Evolutionary conservation across 2,329 filamentous ascomycete species (phyloP), one percentile per base, ranked within the genome.

Genomic region (Hymenoscyphus albidus): DNA sequence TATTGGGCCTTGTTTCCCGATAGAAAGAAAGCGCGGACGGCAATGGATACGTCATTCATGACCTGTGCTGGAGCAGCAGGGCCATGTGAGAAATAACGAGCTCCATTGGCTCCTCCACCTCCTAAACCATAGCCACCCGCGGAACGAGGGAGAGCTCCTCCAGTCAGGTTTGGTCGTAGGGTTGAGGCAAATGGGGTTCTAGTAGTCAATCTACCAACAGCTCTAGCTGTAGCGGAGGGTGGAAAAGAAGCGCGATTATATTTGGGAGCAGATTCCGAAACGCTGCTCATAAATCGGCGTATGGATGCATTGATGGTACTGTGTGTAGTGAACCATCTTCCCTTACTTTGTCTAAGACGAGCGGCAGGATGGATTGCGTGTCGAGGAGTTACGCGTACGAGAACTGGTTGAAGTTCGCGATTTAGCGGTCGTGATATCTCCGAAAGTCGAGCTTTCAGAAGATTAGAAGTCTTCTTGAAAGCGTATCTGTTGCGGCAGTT

Each of bases 21-120:
- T n/a, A 97, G 83, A 79, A 92, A 89, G 78, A 99, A 97, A 13
- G 93, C 93, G 62, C 95, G 88, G 73, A 98, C 88, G 5, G 93
- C 95, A 71, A 93, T 88, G 13, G 92, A 96, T n/a, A 97, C 94
- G 77, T 97, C 97, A 77, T 95, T 90, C 61, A 98, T 86, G 58
- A 98, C 92, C 76, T 98, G 92, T 0, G 93, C 92, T 48, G 92
- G 93, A 7, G 89, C 86, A 10, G 91, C 89, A 1, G 94, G 92
- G 0, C 88, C 86, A 78, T 97, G 93, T 0, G 92, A 96, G 79
- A 98, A 98, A 80, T 94, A 94, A 70, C 94, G 85, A 31, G 88
- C 87, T 70, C 90, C 87, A 65, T 86, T 76, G 58, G 88, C 83
- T 39, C 88, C 89, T 59, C 87, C 85, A 14, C 44, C 44, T 38